phyloP scores from a whole-genome alignment of 306 rosid species.

The Ochetophila trinervis region DNA sequence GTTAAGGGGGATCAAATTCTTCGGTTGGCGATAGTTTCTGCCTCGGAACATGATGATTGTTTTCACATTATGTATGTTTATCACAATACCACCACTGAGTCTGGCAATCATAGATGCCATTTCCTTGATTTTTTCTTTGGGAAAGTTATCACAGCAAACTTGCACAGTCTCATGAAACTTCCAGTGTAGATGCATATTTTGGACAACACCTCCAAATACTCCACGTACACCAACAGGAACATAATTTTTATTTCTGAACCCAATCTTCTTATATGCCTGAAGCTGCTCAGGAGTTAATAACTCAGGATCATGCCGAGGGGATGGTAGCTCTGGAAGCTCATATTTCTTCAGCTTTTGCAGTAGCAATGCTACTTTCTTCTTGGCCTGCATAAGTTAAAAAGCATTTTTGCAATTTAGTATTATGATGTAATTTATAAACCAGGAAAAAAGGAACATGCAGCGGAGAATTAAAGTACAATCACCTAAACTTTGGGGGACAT shows the following conservation, averaged over 20 bases:
- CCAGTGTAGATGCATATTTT: conserved; percentile 99
- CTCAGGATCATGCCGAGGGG: conserved; percentile 91
- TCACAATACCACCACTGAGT: conserved; percentile 89
- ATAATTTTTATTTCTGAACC: conserved; percentile 88
- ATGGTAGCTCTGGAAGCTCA: conserved; percentile 88
- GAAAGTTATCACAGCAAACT: conserved; percentile 97
- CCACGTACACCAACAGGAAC: conserved; percentile 99
- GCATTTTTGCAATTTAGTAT: conserved; percentile 16
- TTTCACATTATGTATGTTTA: conserved; percentile 79
- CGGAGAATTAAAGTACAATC: conserved; percentile 7
- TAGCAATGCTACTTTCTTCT: conserved; percentile 90
- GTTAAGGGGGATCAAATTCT: conserved; percentile 90
- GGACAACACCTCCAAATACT: conserved; percentile 98
- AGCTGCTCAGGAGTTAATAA: conserved; percentile 82
- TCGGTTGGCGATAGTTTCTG: conserved; percentile 94
- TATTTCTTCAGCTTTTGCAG: conserved; percentile 92
- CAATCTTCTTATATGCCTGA: conserved; percentile 84
- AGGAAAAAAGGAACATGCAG: neutral
- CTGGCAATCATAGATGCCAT: conserved; percentile 96
- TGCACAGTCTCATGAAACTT: conserved; percentile 98
- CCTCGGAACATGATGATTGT: conserved; percentile 98
- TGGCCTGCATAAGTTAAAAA: conserved; percentile 61
- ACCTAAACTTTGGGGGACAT: neutral
- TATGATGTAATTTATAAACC: conserved; percentile 3
- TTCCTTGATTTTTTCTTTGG: conserved; percentile 95